These are phyloP conservation scores for Collybia sordida DNA, from an alignment of 768 basidiomycete species.

Conservation along the genomic window DNA sequence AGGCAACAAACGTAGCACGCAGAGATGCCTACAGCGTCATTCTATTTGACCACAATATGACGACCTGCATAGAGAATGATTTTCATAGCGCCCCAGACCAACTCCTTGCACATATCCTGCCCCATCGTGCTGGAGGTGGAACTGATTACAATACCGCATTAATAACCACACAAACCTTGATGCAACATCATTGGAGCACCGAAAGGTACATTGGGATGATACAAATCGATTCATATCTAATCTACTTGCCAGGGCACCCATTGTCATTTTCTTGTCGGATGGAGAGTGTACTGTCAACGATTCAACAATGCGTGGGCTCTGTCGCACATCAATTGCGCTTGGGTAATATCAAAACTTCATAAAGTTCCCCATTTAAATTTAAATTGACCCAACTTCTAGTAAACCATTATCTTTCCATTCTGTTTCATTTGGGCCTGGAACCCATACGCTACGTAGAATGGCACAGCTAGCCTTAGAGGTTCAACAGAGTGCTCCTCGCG, in stretches of 20 bases:
- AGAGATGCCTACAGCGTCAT: constrained; percentile 59
- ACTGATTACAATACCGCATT: constrained; percentile 49
- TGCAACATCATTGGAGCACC: constrained; percentile 49
- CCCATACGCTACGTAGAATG: constrained; percentile 43
- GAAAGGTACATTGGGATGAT: constrained; percentile 39
- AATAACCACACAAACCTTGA: constrained; percentile 27
- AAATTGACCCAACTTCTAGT: constrained; percentile 23
- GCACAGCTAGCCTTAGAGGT: constrained; percentile 47
- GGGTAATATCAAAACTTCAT: constrained; percentile 33
- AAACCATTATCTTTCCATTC: constrained; percentile 58
- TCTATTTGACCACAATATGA: constrained; percentile 34
- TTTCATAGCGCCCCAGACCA: constrained; percentile 42
- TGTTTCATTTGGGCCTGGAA: constrained; percentile 49
- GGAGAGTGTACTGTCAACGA: constrained; percentile 45
- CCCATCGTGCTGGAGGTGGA: constrained; percentile 25
- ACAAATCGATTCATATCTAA: background rate
- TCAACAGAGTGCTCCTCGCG: constrained; percentile 41
- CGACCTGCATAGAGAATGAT: constrained; percentile 40
- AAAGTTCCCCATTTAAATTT: background rate
- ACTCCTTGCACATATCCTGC: constrained; percentile 38
- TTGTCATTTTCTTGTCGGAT: constrained; percentile 58
- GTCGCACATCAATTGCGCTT: constrained; percentile 38
- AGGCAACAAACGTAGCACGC: constrained; percentile 26
- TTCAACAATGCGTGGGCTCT: constrained; percentile 35
- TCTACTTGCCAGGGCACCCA: constrained; percentile 34